phyloP scores from a whole-genome alignment of 495 filamentous ascomycete species.

The Coniosporium apollinis region DNA sequence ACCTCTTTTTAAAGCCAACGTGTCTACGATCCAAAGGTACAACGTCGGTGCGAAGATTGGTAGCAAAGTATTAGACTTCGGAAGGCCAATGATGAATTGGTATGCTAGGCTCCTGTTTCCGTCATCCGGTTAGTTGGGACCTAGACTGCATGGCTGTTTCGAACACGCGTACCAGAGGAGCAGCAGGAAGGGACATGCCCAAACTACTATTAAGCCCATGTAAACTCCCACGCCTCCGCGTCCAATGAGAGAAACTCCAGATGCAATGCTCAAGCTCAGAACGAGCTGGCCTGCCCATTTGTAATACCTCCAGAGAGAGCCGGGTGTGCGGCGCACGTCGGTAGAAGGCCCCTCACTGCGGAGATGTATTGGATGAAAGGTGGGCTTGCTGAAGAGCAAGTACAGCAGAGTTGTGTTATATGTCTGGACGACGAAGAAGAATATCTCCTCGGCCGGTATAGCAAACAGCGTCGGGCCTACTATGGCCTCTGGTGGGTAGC shows the following conservation, averaged over 20 bases:
- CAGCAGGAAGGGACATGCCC: conserved; percentile 45
- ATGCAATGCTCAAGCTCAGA: conserved; percentile 22
- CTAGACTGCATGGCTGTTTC: not conserved
- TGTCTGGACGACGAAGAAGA: conserved; percentile 63
- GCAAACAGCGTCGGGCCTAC: conserved; percentile 37
- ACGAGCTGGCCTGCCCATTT: conserved; percentile 26
- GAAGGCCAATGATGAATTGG: conserved; percentile 39
- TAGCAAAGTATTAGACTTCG: conserved; percentile 30
- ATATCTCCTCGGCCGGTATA: conserved; percentile 50
- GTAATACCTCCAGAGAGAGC: conserved; percentile 17
- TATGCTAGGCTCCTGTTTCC: conserved; percentile 31
- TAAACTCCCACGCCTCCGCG: conserved; percentile 35
- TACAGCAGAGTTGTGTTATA: conserved; percentile 52
- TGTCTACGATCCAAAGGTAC: conserved; percentile 52
- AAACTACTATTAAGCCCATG: conserved; percentile 47
- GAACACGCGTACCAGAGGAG: conserved; percentile 34
- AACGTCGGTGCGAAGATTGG: conserved; percentile 45
- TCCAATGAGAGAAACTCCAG: conserved; percentile 25
- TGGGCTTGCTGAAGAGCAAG: conserved; percentile 41
- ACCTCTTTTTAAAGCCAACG: conserved; percentile 39
- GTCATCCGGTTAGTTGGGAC: not conserved
- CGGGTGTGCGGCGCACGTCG: too few relatives aligned
- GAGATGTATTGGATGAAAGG: conserved; percentile 41
- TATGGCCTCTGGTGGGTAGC: conserved; percentile 43
- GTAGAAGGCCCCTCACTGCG: conserved; percentile 11